Percentiles rank a stretch among this genome's conserved stretches.
These are phyloP conservation scores for Immersiella caudata DNA, from an alignment of 495 filamentous ascomycete genomes.

Conservation along the genomic window DNA sequence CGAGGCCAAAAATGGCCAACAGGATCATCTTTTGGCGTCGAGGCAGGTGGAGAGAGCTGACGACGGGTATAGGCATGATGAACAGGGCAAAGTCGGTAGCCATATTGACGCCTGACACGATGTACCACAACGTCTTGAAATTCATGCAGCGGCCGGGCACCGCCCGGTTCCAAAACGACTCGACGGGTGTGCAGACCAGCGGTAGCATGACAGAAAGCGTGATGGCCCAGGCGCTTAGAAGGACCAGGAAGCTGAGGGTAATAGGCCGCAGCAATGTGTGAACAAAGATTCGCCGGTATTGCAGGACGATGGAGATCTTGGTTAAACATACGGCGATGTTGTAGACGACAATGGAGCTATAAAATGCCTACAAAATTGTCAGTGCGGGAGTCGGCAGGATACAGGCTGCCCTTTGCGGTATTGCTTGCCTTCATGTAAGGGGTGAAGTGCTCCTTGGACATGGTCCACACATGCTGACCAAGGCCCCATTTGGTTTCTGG, in stretches of 20 bases:
- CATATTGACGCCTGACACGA: slow-evolving; percentile 43
- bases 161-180: slow-evolving; percentile 39
- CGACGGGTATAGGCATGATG: slow-evolving; percentile 34
- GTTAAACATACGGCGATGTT: slow-evolving; percentile 31
- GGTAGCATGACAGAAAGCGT: slow-evolving; percentile 32
- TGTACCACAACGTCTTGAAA: slow-evolving; percentile 38
- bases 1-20: slow-evolving; percentile 47
- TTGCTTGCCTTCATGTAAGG: slow-evolving; percentile 41
- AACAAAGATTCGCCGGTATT: slow-evolving; percentile 42
- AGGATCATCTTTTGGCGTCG: slow-evolving; percentile 52
- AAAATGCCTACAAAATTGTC: slow-evolving; percentile 30
- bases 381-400: neutral
- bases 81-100: slow-evolving; percentile 31
- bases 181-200: slow-evolving; percentile 36
- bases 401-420: neutral
- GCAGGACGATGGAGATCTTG: slow-evolving; percentile 40
- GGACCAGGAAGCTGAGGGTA: slow-evolving; percentile 33
- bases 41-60: slow-evolving; percentile 37
- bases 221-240: slow-evolving; percentile 39
- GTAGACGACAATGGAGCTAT: slow-evolving; percentile 38
- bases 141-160: slow-evolving; percentile 35
- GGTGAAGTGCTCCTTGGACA: slow-evolving; percentile 22
- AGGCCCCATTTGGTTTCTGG: too few species aligned
- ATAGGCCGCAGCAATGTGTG: slow-evolving; percentile 32
- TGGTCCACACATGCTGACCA: too few species aligned